Conservation (phyloP, 805 yeast species). For the Ogataea naganishii region DNA sequence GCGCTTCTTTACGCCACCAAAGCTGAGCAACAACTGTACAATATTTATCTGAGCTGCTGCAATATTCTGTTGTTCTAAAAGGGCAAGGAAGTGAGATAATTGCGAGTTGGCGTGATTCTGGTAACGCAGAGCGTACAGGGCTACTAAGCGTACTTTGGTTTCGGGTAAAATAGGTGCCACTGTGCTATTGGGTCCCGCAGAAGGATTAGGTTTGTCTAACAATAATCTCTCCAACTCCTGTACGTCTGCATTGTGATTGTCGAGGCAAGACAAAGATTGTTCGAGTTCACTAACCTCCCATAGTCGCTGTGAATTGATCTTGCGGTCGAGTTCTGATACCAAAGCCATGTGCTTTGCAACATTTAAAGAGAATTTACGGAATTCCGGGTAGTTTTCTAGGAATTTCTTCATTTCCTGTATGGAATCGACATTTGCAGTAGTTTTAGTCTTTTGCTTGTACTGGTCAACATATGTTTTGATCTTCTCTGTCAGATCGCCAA, state of each 20-base stretch:
- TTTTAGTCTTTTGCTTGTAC: constrained; percentile 74
- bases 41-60: constrained; percentile 30
- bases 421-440: constrained; percentile 61
- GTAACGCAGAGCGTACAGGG: constrained; percentile 67
- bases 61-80: constrained; percentile 28
- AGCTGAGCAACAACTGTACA: constrained; percentile 35
- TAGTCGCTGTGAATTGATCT: constrained; percentile 52
- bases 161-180: constrained; percentile 34
- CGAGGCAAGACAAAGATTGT: constrained; percentile 70
- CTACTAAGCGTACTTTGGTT: constrained; percentile 62
- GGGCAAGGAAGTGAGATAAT: constrained; percentile 26
- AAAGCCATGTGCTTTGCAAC: constrained; percentile 89
- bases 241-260: constrained; percentile 45
- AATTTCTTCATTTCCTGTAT: constrained; percentile 86
- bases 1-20: constrained; percentile 36
- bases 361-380: constrained; percentile 77
- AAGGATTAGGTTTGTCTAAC: constrained; percentile 15
- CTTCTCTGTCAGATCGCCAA: constrained; percentile 88
- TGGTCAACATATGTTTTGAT: constrained; percentile 78
- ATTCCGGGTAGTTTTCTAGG: constrained; percentile 90
- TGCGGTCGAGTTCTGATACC: constrained; percentile 76
- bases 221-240: constrained; percentile 49
- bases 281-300: constrained; percentile 89
- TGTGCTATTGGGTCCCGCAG: constrained; percentile 12
- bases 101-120: constrained; percentile 43